Evolutionary conservation across 2,329 filamentous ascomycete species (phyloP).

Genomic region (Proliferodiscus dingleyae): DNA sequence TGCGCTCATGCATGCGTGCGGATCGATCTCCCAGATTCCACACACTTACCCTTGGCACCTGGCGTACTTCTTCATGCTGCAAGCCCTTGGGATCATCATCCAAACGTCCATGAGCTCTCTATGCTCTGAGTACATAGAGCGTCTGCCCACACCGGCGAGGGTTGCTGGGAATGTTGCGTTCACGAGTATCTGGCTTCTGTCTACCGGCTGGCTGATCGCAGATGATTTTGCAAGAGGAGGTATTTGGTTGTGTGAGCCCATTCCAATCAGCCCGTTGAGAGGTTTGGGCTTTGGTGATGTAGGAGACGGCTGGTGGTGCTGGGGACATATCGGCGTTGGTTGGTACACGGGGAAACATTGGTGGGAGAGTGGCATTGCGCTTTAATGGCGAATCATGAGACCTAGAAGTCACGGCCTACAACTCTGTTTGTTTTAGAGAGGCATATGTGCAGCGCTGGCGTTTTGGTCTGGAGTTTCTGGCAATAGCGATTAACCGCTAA

Average conservation of each 20-base stretch:
- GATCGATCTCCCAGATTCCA: slow-evolving; percentile 62
- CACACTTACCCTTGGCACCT: slow-evolving; percentile 47
- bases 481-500: too few species aligned
- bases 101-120: slow-evolving; percentile 45
- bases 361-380: slow-evolving; percentile 50
- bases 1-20: slow-evolving; percentile 65
- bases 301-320: slow-evolving; percentile 64
- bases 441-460: too few species aligned
- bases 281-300: slow-evolving; percentile 57
- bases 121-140: slow-evolving; percentile 31
- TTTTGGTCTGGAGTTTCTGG: too few species aligned
- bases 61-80: slow-evolving; percentile 66
- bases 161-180: slow-evolving; percentile 57
- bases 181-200: slow-evolving; percentile 61
- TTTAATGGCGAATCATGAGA: too few species aligned
- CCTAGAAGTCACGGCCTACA: too few species aligned
- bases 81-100: slow-evolving; percentile 59
- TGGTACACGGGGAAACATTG: slow-evolving; percentile 59
- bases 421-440: too few species aligned
- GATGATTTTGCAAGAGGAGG: slow-evolving; percentile 73
- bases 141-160: slow-evolving; percentile 42
- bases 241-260: slow-evolving; percentile 74
- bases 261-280: slow-evolving; percentile 70
- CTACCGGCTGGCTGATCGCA: slow-evolving; percentile 59
- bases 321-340: slow-evolving; percentile 45